Percentiles rank a stretch among this genome's conserved stretches.
Evolutionary conservation across 148 eudicot species (phyloP).

Genomic region (Oxyria digyna): DNA sequence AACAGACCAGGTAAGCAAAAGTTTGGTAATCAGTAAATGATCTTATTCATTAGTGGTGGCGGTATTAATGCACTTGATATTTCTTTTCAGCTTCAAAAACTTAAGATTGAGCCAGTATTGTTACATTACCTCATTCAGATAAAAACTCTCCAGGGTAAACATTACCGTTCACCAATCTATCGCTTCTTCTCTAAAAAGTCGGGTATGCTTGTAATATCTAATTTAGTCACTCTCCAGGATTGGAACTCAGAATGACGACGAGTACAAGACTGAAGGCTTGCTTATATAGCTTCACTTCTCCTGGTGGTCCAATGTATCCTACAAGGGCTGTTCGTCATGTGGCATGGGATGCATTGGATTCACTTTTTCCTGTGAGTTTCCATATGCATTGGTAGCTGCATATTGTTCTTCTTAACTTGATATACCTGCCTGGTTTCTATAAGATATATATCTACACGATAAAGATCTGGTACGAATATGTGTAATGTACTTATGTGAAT

Average conservation of each 20-base stretch:
- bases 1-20: constrained; percentile 61
- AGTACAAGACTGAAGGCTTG: constrained; percentile 90
- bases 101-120: constrained; percentile 94
- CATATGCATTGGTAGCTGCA: not conserved
- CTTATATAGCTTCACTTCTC: constrained; percentile 93
- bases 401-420: not conserved
- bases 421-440: not conserved
- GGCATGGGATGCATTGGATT: constrained; percentile 88
- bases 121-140: constrained; percentile 78
- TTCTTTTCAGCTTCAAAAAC: constrained; percentile 59
- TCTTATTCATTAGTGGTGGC: not conserved
- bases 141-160: constrained; percentile 62
- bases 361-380: constrained; percentile 83
- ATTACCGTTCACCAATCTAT: constrained; percentile 1
- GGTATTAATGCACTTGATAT: not conserved
- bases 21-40: not conserved
- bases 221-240: constrained; percentile 27
- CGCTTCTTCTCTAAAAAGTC: not conserved
- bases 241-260: constrained; percentile 83
- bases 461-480: not conserved
- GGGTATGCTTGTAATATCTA: not conserved
- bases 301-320: constrained; percentile 96
- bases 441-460: not conserved
- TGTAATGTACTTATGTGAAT: too few relatives aligned
- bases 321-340: constrained; percentile 97